Evolutionary conservation across 768 basidiomycete species (phyloP).

Genomic region (Pleurotus cornucopiae): DNA sequence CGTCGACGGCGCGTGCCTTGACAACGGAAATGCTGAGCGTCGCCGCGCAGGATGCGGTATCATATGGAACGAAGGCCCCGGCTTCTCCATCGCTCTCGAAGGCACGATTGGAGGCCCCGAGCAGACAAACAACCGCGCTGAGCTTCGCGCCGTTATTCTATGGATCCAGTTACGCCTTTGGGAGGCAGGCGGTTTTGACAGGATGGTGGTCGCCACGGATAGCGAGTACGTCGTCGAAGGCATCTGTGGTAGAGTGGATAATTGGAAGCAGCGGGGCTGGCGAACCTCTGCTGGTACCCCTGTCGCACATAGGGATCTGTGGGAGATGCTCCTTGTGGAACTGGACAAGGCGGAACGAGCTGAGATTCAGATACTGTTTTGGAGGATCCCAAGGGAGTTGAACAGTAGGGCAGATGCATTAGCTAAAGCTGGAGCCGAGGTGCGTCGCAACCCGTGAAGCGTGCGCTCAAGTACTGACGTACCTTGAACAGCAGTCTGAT

Average conservation of each 20-base stretch:
- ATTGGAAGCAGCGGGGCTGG: slow-evolving; percentile 22
- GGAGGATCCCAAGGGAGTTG: slow-evolving; percentile 15
- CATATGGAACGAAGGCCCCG: not conserved
- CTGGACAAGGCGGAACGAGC: slow-evolving; percentile 13
- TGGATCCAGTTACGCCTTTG: slow-evolving; percentile 19
- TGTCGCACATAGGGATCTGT: slow-evolving; percentile 21
- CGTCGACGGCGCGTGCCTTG: slow-evolving; percentile 9
- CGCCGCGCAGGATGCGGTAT: slow-evolving; percentile 8
- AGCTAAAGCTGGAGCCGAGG: slow-evolving; percentile 13
- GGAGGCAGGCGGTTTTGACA: slow-evolving; percentile 23
- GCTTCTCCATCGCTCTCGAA: slow-evolving; percentile 6
- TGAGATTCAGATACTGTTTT: slow-evolving; percentile 18
- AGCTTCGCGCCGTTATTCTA: slow-evolving; percentile 25
- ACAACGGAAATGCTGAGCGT: not conserved
- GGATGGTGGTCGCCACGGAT: slow-evolving; percentile 27
- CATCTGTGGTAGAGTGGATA: slow-evolving; percentile 15
- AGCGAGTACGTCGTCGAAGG: slow-evolving; percentile 26
- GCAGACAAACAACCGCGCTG: slow-evolving; percentile 30
- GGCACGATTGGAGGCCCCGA: slow-evolving; percentile 4
- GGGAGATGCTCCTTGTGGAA: slow-evolving; percentile 16
- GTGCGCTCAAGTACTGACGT: no score
- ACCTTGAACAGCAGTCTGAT: no score
- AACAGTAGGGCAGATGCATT: slow-evolving; percentile 16
- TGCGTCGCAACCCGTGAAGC: not conserved
- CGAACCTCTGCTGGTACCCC: slow-evolving; percentile 12